Base-by-base conservation (phyloP, 2,329 filamentous ascomycete genomes). In the Escovopsis sp. region DNA sequence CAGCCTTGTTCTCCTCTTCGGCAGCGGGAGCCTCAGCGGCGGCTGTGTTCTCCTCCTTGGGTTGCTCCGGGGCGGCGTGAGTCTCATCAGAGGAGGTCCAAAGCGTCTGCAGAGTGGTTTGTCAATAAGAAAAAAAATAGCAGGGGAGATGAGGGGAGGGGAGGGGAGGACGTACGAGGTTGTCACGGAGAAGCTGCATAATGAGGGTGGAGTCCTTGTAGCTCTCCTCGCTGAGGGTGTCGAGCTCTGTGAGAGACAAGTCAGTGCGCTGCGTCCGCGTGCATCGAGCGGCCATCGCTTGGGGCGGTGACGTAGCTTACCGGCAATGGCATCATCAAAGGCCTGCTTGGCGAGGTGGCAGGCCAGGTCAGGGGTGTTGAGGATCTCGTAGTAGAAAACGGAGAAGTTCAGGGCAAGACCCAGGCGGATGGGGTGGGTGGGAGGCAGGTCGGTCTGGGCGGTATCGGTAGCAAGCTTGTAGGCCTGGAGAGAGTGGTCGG, bases 311-410 rank as follows among this genome's bases (percentile, higher is more conserved):
- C 61, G 16, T 10, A n/a, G 53, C 61, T 50, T 56, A 74, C 70
- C 70, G 57, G 88, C 88, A 76, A 95, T 95, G 53, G 89, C 89
- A 68, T 96, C 89, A 63, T 96, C 89, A 60, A 96, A 96, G 39
- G 91, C 89, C 74, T 96, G 89, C 80, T 96, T 96, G 67, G 89
- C 89, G 54, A 95, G 80, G 67, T 94, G 88, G 81, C 89, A 95
- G 62, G 88, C 89, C 72, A 93, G 89, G 66, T 96, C 91, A 50
- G 89, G 89, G 35, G 89, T 87, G 76, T 96, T 98, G 59, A 96
- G 76, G 64, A 96, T 98, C 79, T 98, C 91, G 67, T 98, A 98
- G 81, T 96, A 96, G 77, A 95, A 96, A 60, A 95, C 88, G 51
- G 88, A 94, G 80, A 96, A 95, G 82, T 95, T 96, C 56, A 96